Evolutionary conservation across 768 basidiomycete species (phyloP), one percentile per base, ranked within the genome.

Genomic region (Gymnopilus junonius): DNA sequence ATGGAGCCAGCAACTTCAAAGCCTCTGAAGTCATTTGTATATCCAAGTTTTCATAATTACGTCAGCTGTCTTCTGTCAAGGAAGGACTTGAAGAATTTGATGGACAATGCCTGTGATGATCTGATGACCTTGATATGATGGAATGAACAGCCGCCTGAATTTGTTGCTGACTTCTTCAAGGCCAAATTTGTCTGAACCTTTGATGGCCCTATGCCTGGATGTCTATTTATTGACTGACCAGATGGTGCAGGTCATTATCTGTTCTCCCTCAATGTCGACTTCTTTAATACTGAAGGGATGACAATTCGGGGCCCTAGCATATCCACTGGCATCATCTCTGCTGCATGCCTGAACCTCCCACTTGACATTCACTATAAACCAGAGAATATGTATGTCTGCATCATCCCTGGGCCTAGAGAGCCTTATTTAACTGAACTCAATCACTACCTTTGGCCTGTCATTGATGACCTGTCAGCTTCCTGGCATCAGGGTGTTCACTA

Each of bases 211-310:
- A 43, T 25, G 25, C 39, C 23, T 25, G 25, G 40, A 8, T 27
- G 42, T 12, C 43, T 46, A n/a, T 58, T 58, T 23, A 40, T 43
- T 14, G 39, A 43, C 27, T 15, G 39, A 29, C 43, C 23, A 51
- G 5, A 25, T 55, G n/a, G n/a, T n/a, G n/a, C n/a, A n/a, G n/a
- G n/a, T n/a, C n/a, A n/a, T n/a, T n/a, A n/a, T n/a, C n/a, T n/a
- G n/a, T n/a, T n/a, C n/a, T n/a, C n/a, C n/a, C n/a, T n/a, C n/a
- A n/a, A 56, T 25, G 6, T 39, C 15, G 60, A 1, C 76, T 77
- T 2, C 21, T 77, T 5, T 67, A 58, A 45, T 65, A 65, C 20
- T 56, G 69, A 1, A 8, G 55, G 17, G n/a, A n/a, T n/a, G n/a
- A n/a, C n/a, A n/a, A n/a, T n/a, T n/a, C n/a, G n/a, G n/a, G n/a